Evolutionary conservation across 345 rosid species (phyloP), one percentile per base, ranked within the genome.

Genomic region (Salix viminalis): DNA sequence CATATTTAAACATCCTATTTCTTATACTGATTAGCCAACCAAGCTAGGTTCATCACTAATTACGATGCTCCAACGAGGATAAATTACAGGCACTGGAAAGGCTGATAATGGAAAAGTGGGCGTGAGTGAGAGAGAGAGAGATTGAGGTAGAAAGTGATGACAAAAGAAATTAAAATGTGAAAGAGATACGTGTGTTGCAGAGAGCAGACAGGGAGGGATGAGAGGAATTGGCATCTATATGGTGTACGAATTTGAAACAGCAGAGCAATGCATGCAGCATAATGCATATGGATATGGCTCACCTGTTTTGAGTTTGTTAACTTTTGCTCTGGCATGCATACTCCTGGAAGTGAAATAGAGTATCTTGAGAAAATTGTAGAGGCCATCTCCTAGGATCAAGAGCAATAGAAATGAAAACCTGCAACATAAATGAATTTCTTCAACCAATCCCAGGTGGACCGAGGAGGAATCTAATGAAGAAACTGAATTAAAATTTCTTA

Each of bases 351-450:
- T 26, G 1, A 26, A 26, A 26, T 26, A 26, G 28, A 26, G 28
- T 26, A 26, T 26, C 28, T 26, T 1, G 28, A 26, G 26, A 26
- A 26, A 26, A 26, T 26, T 26, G 28, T 26, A 26, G 1, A 95
- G 90, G 11, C 99, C 99, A 54, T 95, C 99, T 30, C 98, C 98
- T 0, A 95, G 90, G 75, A 95, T 91, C 72, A n/a, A 91, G 80
- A 56, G 99, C 84, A 72, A 95, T 91, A 41, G 96, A 88, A 83
- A 95, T 79, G 65, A 95, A 95, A n/a, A n/a, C n/a, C 1, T 26
- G 28, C 28, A 26, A 26, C 28, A 26, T 1, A 26, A 26, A 26
- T 26, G 28, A 26, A 26, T 26, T 26, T 26, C 28, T 26, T 26
- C 28, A 26, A 26, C 28, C 28, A 26, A 26, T 26, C 28, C 28